Base-by-base conservation (phyloP, 2,329 filamentous ascomycete species). In the Amesomyces nigricolor region DNA sequence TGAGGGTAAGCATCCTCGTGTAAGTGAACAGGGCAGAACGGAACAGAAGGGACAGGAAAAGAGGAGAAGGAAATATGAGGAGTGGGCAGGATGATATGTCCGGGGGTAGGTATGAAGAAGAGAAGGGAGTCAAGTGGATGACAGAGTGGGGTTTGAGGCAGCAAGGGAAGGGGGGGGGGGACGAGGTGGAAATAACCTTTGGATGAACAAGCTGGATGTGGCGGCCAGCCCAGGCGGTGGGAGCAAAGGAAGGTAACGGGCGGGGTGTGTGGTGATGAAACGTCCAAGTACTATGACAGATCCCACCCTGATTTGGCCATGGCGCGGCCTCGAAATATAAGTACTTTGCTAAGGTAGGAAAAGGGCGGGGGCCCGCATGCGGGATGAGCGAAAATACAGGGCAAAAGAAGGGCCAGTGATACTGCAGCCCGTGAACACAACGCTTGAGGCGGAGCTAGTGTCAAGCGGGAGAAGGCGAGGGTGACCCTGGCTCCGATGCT, bases 1-100 rank as follows among this genome's bases (percentile, higher is more conserved):
- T 81, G 68, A 78, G 72, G 72, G 79, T 82, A 75, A 82, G 80
- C 79, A 83, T 82, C 73, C 73, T 82, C 71, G 62, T 66, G 51
- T 66, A 66, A 62, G 63, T 63, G 62, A 57, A 57, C 26, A 46
- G 37, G 19, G 55, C 19, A 39, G 46, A 53, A 40, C 50, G 38
- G 51, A 32, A 14, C 13, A 47, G 43, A 39, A 43, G 13, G 49
- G 29, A 47, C 30, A 43, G 13, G 49, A 32, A 43, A 38, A 43
- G n/a, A 54, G 40, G 38, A 51, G 40, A 46, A 39, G 44, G 54
- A 51, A 42, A 44, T 39, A 43, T 40, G 30, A 53, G 22, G 42
- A 53, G 29, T 47, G 45, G 43, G 47, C 45, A 51, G 52, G 39
- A 50, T 14, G 26, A 26, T 40, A 29, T 58, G 46, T 37, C 26